Evolutionary conservation across 2,329 filamentous ascomycete genomes (phyloP).

Genomic region (Xylaria polymorpha): DNA sequence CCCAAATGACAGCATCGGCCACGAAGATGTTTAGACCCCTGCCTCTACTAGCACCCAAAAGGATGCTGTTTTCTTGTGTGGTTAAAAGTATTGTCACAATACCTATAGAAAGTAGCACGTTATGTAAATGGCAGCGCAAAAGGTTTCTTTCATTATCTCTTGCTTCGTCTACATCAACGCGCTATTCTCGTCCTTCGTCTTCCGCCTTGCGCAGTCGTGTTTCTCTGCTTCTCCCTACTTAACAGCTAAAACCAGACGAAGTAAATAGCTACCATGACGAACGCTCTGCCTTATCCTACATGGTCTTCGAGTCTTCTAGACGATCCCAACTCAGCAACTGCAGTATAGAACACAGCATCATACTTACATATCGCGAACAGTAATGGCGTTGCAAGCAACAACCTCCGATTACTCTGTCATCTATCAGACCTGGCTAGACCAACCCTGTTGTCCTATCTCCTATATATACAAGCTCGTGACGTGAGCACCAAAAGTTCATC

Average conservation of each 20-base stretch:
- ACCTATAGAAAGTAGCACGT: not conserved
- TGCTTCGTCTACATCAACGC: not conserved
- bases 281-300: not conserved
- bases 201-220: not conserved
- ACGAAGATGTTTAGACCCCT: too few species aligned
- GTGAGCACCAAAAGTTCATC: conserved; percentile 26
- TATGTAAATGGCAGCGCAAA: not conserved
- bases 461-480: conserved; percentile 32
- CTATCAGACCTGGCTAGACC: conserved; percentile 29
- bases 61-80: too few species aligned
- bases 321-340: not conserved
- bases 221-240: not conserved
- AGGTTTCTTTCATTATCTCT: not conserved
- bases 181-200: not conserved
- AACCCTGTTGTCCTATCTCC: conserved; percentile 22
- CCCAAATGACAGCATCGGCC: too few species aligned
- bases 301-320: not conserved
- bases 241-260: not conserved
- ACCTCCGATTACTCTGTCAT: conserved; percentile 22
- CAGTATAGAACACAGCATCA: not conserved
- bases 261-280: not conserved
- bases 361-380: not conserved
- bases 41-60: too few species aligned
- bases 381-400: conserved; percentile 14
- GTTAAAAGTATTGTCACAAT: too few species aligned